Percentiles rank a stretch among this genome's conserved stretches.
phyloP scores from a whole-genome alignment of 176 grass and related monocot genomes.

The Phyllostachys edulis region DNA sequence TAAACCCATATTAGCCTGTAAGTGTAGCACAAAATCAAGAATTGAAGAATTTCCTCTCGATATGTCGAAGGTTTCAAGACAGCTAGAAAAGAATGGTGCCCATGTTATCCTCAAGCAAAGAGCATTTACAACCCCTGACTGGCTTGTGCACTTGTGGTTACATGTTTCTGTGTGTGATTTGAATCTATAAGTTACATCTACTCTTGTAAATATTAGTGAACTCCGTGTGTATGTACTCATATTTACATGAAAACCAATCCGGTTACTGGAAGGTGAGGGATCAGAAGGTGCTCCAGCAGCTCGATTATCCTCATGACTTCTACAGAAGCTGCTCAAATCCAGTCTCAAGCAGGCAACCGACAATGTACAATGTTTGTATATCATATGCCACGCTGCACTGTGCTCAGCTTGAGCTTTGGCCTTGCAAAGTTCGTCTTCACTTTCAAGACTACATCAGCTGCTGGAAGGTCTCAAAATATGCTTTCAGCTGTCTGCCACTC shows the following conservation, averaged over 20 bases:
- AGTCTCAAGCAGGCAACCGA: conserved; percentile 4
- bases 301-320: conserved; percentile 3
- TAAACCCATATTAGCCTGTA: too few species aligned
- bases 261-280: conserved; percentile 16
- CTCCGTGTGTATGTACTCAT: conserved; percentile 47
- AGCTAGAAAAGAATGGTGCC: too few species aligned
- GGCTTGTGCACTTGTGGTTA: conserved; percentile 36
- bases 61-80: too few species aligned
- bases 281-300: conserved; percentile 12
- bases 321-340: conserved; percentile 28
- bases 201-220: conserved; percentile 53
- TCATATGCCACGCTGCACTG: background rate
- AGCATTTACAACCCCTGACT: conserved; percentile 58
- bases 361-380: conserved; percentile 14
- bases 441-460: conserved; percentile 13
- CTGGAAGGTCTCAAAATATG: conserved; percentile 3
- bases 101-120: conserved; percentile 38
- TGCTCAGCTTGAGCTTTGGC: conserved; percentile 11
- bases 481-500: conserved; percentile 42
- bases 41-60: too few species aligned
- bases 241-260: conserved; percentile 51
- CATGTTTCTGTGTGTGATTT: conserved; percentile 60
- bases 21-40: too few species aligned
- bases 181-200: conserved; percentile 59
- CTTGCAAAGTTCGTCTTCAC: background rate